Evolutionary conservation across 2,329 filamentous ascomycete species (phyloP).

Genomic region (Cercospora canescens): DNA sequence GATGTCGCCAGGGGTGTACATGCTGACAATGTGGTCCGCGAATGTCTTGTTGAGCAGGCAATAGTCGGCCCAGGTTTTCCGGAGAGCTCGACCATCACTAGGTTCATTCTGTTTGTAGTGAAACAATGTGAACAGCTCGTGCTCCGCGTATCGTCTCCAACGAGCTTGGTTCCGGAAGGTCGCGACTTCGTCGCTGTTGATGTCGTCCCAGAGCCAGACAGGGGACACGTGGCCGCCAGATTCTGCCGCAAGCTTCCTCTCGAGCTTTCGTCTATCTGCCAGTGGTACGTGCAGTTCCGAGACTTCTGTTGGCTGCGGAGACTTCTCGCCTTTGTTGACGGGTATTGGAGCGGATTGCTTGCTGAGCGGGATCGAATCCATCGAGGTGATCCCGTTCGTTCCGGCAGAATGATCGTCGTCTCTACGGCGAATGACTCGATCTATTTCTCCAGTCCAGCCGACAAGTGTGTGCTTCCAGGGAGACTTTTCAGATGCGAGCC

Average conservation of each 20-base stretch:
- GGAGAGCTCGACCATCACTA: constrained; percentile 77
- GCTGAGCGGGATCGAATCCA: constrained; percentile 59
- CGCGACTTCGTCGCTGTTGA: constrained; percentile 65
- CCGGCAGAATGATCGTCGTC: constrained; percentile 22
- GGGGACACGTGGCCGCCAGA: constrained; percentile 78
- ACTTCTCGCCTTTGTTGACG: constrained; percentile 58
- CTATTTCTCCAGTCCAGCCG: constrained; percentile 85
- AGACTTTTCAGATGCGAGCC: constrained; percentile 79
- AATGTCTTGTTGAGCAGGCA: constrained; percentile 91
- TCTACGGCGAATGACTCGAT: constrained; percentile 33
- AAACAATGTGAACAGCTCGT: constrained; percentile 87
- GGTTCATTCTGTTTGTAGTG: constrained; percentile 96
- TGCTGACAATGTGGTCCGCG: constrained; percentile 81
- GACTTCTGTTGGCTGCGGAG: constrained; percentile 40
- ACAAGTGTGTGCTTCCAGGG: constrained; percentile 92
- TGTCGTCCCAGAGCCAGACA: constrained; percentile 83
- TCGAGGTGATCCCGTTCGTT: constrained; percentile 27
- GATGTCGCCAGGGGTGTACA: constrained; percentile 90
- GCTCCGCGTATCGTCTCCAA: constrained; percentile 89
- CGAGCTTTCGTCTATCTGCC: constrained; percentile 70
- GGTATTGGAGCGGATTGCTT: constrained; percentile 79
- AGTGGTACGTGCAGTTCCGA: constrained; percentile 72
- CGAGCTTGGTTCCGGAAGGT: constrained; percentile 77
- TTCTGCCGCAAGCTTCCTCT: constrained; percentile 70
- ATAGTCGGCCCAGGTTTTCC: constrained; percentile 88